Base-by-base conservation (phyloP, 2,329 filamentous ascomycete genomes). In the Trichoderma arundinaceum region DNA sequence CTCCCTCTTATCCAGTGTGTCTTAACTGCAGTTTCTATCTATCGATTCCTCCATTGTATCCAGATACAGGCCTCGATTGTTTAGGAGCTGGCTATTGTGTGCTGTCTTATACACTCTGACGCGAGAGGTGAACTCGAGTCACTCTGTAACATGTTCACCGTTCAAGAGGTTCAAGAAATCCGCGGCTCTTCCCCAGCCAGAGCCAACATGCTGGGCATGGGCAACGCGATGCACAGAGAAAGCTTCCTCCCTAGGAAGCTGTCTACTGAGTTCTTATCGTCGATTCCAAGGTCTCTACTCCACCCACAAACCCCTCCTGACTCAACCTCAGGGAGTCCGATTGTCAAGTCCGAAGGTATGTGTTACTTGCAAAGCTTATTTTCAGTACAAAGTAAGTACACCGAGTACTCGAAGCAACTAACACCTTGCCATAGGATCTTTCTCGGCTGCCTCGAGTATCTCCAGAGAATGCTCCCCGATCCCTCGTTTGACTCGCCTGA, bases 271-370 rank as follows among this genome's bases (percentile, higher is more conserved):
- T 17, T 70, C 32, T 67, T 68, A n/a, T 69, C 68, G 28, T 66
- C 70, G 12, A 68, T 67, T 12, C 64, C 68, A 32, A 59, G 68
- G 41, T 64, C 69, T 15, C 49, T 69, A 17, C 61, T 67, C 32
- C 71, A 72, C 46, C 72, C 72, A 44, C 70, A 74, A 68, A 74
- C 71, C 22, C 74, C 74, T 66, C 73, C 74, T 57, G 72, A 73
- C 65, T 78, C 76, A 41, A 66, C 68, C n/a, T 76, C 74, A 46
- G 74, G 75, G n/a, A 78, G 76, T 57, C 76, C 76, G 3, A 73
- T 71, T 59, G 51, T 77, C 44, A 76, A 76, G 67, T 65, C 72
- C 12, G 76, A 78, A 68, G 72, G 76, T 72, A 69, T 70, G 70
- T 71, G 22, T 39, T 22, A 8, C 17, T 43, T 44, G 9, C 38